Evolutionary conservation across 805 yeast genomes (phyloP).

Genomic region (Kluyveromyces starmeri): DNA sequence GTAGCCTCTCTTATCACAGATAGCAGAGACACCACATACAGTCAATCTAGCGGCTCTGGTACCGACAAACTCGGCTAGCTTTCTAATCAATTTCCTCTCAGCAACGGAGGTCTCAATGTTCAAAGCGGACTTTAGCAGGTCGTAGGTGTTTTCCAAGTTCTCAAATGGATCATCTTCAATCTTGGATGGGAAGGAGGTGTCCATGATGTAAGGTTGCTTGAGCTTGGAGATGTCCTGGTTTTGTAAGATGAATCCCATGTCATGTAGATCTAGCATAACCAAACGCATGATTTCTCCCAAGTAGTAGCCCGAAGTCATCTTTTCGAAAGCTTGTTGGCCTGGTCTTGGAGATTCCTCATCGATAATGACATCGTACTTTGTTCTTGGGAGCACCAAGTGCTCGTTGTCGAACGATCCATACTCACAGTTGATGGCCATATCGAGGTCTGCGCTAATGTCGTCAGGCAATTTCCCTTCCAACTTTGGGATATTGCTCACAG

Average conservation of each 20-base stretch:
- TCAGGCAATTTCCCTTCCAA: slow-evolving; percentile 57
- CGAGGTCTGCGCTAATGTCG: slow-evolving; percentile 54
- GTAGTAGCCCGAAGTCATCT: slow-evolving; percentile 96
- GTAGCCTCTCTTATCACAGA: slow-evolving; percentile 77
- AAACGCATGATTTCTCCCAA: slow-evolving; percentile 86
- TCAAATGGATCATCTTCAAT: slow-evolving; percentile 87
- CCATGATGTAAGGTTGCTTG: slow-evolving; percentile 61
- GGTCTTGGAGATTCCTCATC: slow-evolving; percentile 91
- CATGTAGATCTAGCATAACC: slow-evolving; percentile 62
- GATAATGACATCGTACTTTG: slow-evolving; percentile 72
- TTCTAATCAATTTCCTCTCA: slow-evolving; percentile 77
- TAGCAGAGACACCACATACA: slow-evolving; percentile 92
- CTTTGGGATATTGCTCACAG: slow-evolving; percentile 65
- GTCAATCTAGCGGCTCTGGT: slow-evolving; percentile 88
- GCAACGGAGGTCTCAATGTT: slow-evolving; percentile 57
- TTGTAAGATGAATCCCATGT: slow-evolving; percentile 57
- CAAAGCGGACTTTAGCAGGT: slow-evolving; percentile 51
- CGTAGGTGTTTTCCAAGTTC: slow-evolving; percentile 67
- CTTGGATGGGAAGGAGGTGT: slow-evolving; percentile 79
- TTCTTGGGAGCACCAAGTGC: slow-evolving; percentile 75
- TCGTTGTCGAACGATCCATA: slow-evolving; percentile 97
- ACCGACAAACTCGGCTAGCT: slow-evolving; percentile 79
- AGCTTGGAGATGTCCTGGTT: slow-evolving; percentile 60
- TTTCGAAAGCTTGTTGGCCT: slow-evolving; percentile 90
- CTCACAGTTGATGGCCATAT: slow-evolving; percentile 97